These are phyloP conservation scores for Rhizopogon vulgaris DNA, from an alignment of 768 basidiomycete genomes.

Conservation along the genomic window DNA sequence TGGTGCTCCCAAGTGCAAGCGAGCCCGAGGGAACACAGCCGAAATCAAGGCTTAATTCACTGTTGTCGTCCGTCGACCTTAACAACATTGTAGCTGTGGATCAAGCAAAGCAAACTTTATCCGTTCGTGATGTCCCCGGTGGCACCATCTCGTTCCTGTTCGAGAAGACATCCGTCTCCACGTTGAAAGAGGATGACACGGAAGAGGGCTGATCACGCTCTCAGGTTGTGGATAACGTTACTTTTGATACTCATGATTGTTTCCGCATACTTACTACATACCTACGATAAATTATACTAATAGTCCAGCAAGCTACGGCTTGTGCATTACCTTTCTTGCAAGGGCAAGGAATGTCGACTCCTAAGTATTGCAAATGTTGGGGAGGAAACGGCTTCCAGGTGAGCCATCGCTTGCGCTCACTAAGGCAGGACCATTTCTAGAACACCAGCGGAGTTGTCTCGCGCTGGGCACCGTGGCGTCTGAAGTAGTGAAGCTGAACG, in stretches of 20 bases:
- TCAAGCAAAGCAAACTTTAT: conserved; percentile 24
- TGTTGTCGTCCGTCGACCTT: conserved; percentile 42
- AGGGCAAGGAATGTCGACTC: too few species aligned
- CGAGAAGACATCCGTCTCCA: conserved; percentile 42
- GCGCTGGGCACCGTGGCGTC: conserved; percentile 22
- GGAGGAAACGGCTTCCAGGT: too few species aligned
- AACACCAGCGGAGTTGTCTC: conserved; percentile 12
- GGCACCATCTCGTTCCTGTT: conserved; percentile 77
- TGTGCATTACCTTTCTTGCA: too few species aligned
- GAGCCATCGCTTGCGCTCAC: too few species aligned
- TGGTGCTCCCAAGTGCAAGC: conserved; percentile 24
- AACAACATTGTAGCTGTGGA: conserved; percentile 37
- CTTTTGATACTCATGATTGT: neutral
- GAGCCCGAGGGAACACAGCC: conserved; percentile 10
- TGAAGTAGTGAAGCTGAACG: too few species aligned
- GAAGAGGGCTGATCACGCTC: neutral
- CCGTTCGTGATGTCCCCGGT: conserved; percentile 46
- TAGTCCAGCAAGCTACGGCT: neutral
- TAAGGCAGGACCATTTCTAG: too few species aligned
- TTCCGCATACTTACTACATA: neutral
- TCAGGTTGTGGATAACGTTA: neutral
- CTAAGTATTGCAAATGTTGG: too few species aligned
- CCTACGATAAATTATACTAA: too few species aligned
- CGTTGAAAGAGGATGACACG: conserved; percentile 9
- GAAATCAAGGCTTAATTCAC: conserved; percentile 23